Percentiles rank a stretch among this genome's conserved stretches.
Evolutionary conservation across 345 rosid genomes (phyloP).

Genomic region (Sonneratia caseolaris): DNA sequence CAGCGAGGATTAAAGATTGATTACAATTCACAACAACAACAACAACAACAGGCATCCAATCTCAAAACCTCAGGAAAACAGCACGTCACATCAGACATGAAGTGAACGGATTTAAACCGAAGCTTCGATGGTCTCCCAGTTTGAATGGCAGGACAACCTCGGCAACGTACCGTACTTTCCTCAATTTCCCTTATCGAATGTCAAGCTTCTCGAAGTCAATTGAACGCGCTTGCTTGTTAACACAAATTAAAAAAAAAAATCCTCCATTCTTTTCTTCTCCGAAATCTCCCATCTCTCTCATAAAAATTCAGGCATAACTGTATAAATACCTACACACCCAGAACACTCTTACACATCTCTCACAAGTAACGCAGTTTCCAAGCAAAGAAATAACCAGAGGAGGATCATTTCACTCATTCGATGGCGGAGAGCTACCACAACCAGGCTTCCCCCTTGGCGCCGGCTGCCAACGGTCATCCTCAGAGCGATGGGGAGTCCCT

Average conservation of each 20-base stretch:
- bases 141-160: not conserved
- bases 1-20: too few species aligned
- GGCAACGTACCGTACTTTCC: not conserved
- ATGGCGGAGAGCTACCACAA: slow-evolving; percentile 4
- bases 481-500: slow-evolving; percentile 9
- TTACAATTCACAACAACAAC: too few species aligned
- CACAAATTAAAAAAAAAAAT: too few species aligned
- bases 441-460: slow-evolving; percentile 5
- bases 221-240: not conserved
- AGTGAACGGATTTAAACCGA: not conserved
- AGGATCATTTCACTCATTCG: not conserved
- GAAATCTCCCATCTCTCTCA: not conserved
- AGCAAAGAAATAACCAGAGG: not conserved
- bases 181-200: not conserved
- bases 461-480: not conserved
- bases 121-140: not conserved
- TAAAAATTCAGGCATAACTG: not conserved
- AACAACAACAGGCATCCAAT: too few species aligned
- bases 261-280: not conserved
- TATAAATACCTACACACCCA: not conserved
- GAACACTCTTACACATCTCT: not conserved
- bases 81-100: not conserved
- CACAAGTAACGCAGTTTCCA: not conserved
- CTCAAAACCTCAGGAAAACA: too few species aligned
- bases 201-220: slow-evolving; percentile 1